Base-by-base conservation (phyloP, 1,139 yeast species). In the Magnusiomyces ingens region DNA sequence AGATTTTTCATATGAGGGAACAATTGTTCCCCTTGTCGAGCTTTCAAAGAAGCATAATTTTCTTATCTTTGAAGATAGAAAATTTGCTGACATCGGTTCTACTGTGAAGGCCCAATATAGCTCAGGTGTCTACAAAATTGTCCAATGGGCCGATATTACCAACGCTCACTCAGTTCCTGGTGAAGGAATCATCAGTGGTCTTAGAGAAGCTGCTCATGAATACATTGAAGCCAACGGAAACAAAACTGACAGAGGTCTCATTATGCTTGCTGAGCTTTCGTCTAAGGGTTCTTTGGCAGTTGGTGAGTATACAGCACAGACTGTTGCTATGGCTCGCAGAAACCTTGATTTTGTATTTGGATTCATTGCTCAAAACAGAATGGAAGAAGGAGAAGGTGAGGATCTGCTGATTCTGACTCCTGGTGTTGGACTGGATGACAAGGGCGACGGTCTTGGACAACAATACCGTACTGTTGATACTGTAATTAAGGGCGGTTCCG, bases 141-240 rank as follows among this genome's bases (percentile, higher is more conserved):
- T 95, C 11, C 74, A 82, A 63, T 94, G 99, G 99, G 82, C 99
- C 0, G 97, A 94, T 66, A 88, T 94, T 58, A 91, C 98, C 50
- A 94, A 94, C 68, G 99, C 98, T 0, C 99, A 94, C 64, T 95
- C 98, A 55, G 91, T 94, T 29, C 93, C 99, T 1, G 99, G 99
- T 11, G 83, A 84, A 0, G 98, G 99, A 3, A 86, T 94, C 51
- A 95, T 94, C 4, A 75, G 81, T 53, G 99, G 99, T 0, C 76
- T 94, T 61, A 85, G 85, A 61, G 85, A 82, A 62, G 97, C 93
- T 12, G 94, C 95, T 8, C 63, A 71, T 43, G 96, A 90, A 62
- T 54, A 22, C 50, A 58, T 44, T 55, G 82, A 77, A 58, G 91
- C 95, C 54, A 49, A 48, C 13, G 55, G 54, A 21, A 50, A 52